These are phyloP conservation scores for Hypoxylon subgilvum DNA, from an alignment of 495 filamentous ascomycete genomes.

Conservation along the genomic window DNA sequence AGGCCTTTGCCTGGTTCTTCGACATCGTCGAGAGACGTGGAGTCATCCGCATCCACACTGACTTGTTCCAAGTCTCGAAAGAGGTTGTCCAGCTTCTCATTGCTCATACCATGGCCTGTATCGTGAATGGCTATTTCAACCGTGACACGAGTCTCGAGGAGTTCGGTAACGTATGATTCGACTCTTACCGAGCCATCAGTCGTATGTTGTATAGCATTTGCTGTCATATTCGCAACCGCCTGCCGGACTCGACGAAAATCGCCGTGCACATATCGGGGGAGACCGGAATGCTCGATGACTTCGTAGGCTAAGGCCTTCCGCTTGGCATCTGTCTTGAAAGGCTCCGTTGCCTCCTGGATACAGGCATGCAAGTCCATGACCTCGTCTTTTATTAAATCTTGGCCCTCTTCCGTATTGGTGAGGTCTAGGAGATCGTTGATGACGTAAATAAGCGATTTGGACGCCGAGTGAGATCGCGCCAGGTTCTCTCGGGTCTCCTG, in stretches of 20 bases:
- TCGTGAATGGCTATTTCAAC: slow-evolving; percentile 80
- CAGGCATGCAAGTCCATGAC: slow-evolving; percentile 74
- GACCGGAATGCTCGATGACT: slow-evolving; percentile 67
- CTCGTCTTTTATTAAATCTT: slow-evolving; percentile 80
- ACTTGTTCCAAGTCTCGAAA: slow-evolving; percentile 92
- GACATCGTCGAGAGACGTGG: slow-evolving; percentile 37
- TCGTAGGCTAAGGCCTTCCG: slow-evolving; percentile 76
- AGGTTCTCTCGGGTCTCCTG: slow-evolving; percentile 86
- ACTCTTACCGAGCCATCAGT: slow-evolving; percentile 70
- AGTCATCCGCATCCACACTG: slow-evolving; percentile 61
- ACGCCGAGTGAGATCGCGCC: slow-evolving; percentile 88
- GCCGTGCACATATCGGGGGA: slow-evolving; percentile 76
- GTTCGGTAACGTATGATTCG: slow-evolving; percentile 65
- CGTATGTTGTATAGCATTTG: slow-evolving; percentile 88
- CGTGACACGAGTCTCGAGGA: slow-evolving; percentile 54
- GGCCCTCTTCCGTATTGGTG: slow-evolving; percentile 86
- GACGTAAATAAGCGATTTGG: slow-evolving; percentile 91
- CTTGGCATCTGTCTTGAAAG: slow-evolving; percentile 74
- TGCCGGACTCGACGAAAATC: slow-evolving; percentile 82
- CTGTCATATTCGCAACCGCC: slow-evolving; percentile 78
- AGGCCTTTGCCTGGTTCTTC: slow-evolving; percentile 45
- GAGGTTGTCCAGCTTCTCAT: slow-evolving; percentile 72
- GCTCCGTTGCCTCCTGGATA: slow-evolving; percentile 75
- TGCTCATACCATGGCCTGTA: slow-evolving; percentile 79
- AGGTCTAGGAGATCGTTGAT: slow-evolving; percentile 95